A percentile compares a stretch with the other conserved stretches of the same genome.
phyloP scores from a whole-genome alignment of 768 basidiomycete species.

The Termitomyces sp. region DNA sequence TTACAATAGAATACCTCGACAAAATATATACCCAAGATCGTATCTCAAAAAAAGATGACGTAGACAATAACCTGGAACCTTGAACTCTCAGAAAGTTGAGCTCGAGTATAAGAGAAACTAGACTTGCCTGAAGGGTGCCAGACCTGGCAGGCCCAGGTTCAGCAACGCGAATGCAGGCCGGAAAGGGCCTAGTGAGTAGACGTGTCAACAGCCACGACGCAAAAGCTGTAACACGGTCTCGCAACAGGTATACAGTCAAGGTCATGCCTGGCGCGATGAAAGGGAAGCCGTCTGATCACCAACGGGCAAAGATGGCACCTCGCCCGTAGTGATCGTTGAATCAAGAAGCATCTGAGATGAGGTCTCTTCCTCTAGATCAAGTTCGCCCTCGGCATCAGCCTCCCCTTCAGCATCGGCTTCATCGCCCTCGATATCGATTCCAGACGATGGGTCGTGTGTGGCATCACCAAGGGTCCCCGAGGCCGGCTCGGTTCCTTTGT shows the following conservation, averaged over 20 bases:
- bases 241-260: background rate
- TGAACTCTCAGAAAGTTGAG: background rate
- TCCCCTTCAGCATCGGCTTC: constrained; percentile 29
- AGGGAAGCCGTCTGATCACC: background rate
- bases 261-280: background rate
- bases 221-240: background rate
- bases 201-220: background rate
- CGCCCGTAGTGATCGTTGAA: background rate
- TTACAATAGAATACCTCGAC: background rate
- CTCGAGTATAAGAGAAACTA: background rate
- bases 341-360: constrained; percentile 1
- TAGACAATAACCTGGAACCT: background rate
- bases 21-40: background rate
- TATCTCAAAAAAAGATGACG: background rate
- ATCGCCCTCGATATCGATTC: constrained; percentile 7
- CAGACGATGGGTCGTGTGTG: background rate
- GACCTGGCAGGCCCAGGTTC: background rate
- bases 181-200: background rate
- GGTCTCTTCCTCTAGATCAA: constrained; percentile 15
- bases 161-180: background rate
- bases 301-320: background rate
- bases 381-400: constrained; percentile 20
- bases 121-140: background rate
- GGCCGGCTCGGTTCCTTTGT: background rate
- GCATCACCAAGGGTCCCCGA: background rate